phyloP scores from a whole-genome alignment of 2,329 filamentous ascomycete species.

The Botryosphaeria dothidea region DNA sequence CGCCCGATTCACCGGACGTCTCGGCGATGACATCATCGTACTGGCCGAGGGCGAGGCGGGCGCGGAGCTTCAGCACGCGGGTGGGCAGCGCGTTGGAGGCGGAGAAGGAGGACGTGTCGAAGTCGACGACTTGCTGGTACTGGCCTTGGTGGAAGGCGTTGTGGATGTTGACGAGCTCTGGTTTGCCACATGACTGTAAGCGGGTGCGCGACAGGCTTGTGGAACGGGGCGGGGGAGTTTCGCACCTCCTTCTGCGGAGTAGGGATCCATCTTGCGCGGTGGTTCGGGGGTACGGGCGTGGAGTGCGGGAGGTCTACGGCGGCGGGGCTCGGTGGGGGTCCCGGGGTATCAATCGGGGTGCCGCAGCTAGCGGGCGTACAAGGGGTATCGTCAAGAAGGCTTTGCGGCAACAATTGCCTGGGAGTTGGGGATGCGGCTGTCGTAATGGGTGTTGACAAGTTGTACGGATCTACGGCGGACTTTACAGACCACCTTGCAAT shows the following conservation, averaged over 20 bases:
- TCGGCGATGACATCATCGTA: conserved; percentile 71
- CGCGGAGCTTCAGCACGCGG: conserved; percentile 75
- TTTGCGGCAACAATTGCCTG: conserved; percentile 6
- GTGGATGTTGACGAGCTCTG: conserved; percentile 68
- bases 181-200: neutral
- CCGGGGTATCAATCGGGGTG: neutral
- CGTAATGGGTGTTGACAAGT: conserved; percentile 10
- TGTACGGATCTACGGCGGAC: conserved; percentile 9
- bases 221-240: conserved; percentile 2
- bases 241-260: conserved; percentile 63
- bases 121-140: conserved; percentile 83
- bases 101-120: conserved; percentile 78
- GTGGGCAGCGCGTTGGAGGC: conserved; percentile 75
- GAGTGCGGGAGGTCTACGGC: neutral
- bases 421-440: neutral
- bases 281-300: neutral
- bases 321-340: neutral
- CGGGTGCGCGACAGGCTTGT: neutral
- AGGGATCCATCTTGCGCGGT: conserved; percentile 58
- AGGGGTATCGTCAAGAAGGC: neutral
- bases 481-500: conserved; percentile 3
- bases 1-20: conserved; percentile 57
- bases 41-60: conserved; percentile 80
- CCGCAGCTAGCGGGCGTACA: neutral
- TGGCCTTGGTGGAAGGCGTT: conserved; percentile 74